Percentiles rank a stretch among this genome's conserved stretches.
Evolutionary conservation across 2,329 filamentous ascomycete species (phyloP).

Genomic region (Lomentospora prolificans): DNA sequence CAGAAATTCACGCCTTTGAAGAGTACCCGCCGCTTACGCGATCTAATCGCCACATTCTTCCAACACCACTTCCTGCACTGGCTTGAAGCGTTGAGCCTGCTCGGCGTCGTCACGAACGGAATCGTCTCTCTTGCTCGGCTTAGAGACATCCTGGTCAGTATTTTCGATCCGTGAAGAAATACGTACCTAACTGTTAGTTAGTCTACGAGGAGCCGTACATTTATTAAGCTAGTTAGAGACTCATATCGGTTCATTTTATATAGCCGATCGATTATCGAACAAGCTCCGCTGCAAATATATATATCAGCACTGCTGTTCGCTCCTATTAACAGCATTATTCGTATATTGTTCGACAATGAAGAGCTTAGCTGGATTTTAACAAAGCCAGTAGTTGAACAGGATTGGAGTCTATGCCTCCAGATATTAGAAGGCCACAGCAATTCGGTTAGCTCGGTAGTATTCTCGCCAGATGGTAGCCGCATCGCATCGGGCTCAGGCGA

Average conservation of each 20-base stretch:
- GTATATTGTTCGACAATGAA: background rate
- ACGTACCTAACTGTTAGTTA: conserved; percentile 6
- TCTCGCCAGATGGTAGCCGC: conserved; percentile 10
- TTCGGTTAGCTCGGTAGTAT: conserved; percentile 12
- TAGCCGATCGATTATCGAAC: conserved; percentile 16
- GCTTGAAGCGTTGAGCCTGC: conserved; percentile 28
- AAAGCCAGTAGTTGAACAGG: background rate
- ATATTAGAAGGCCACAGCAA: background rate
- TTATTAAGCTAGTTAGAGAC: conserved; percentile 16
- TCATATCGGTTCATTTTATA: conserved; percentile 17
- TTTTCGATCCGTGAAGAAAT: conserved; percentile 9
- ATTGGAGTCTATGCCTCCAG: background rate
- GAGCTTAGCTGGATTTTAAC: background rate
- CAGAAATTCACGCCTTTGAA: too few relatives aligned
- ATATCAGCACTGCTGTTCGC: conserved; percentile 21
- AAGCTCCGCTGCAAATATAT: conserved; percentile 21
- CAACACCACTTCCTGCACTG: conserved; percentile 24
- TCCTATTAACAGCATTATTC: conserved; percentile 14
- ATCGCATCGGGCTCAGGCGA: conserved; percentile 11
- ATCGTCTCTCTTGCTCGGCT: conserved; percentile 15
- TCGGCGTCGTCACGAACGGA: conserved; percentile 16
- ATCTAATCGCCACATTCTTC: conserved; percentile 24
- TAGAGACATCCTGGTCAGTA: background rate
- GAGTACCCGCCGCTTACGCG: too few relatives aligned
- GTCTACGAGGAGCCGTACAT: background rate